Percentiles rank a stretch among this genome's conserved stretches.
Conservation (phyloP, 768 basidiomycete genomes). For the Glaciozyma martinii region DNA sequence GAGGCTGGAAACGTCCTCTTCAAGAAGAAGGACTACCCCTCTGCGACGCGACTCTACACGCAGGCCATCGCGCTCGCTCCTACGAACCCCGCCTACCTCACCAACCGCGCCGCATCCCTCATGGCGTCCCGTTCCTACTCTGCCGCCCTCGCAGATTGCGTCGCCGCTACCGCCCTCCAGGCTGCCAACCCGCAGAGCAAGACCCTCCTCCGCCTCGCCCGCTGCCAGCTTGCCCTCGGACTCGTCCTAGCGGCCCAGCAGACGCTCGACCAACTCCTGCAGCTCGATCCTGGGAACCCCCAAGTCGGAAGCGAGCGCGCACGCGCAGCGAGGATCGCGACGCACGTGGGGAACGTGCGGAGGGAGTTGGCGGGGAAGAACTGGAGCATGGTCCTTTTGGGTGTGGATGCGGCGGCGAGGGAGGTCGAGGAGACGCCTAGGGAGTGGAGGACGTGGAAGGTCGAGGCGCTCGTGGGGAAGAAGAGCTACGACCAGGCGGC, state of each 20-base stretch:
- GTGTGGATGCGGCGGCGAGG: slow-evolving; percentile 55
- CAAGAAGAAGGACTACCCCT: slow-evolving; percentile 28
- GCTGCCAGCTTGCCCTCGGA: slow-evolving; percentile 74
- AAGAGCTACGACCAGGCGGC: slow-evolving; percentile 66
- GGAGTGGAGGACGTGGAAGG: slow-evolving; percentile 70
- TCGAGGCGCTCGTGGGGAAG: slow-evolving; percentile 66
- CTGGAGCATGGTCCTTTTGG: slow-evolving; percentile 70
- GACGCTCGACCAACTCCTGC: slow-evolving; percentile 54
- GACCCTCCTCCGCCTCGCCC: slow-evolving; percentile 69
- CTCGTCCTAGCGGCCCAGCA: slow-evolving; percentile 58
- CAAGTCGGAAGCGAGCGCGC: slow-evolving; percentile 57
- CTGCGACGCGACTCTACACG: slow-evolving; percentile 46
- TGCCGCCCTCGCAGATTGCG: slow-evolving; percentile 67
- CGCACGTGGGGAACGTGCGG: slow-evolving; percentile 30
- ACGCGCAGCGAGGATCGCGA: slow-evolving; percentile 51
- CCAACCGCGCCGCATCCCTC: slow-evolving; percentile 77
- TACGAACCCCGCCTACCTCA: slow-evolving; percentile 63
- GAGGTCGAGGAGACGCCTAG: slow-evolving; percentile 63
- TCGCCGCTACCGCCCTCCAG: slow-evolving; percentile 61
- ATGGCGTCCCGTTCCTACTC: slow-evolving; percentile 73
- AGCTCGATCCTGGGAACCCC: slow-evolving; percentile 56
- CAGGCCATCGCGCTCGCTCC: slow-evolving; percentile 63
- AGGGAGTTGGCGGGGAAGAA: slow-evolving; percentile 52
- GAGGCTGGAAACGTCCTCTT: slow-evolving; percentile 57
- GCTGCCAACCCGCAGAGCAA: slow-evolving; percentile 55